Conservation (phyloP, 2,329 filamentous ascomycete species). For the Neonectria coccinea region DNA sequence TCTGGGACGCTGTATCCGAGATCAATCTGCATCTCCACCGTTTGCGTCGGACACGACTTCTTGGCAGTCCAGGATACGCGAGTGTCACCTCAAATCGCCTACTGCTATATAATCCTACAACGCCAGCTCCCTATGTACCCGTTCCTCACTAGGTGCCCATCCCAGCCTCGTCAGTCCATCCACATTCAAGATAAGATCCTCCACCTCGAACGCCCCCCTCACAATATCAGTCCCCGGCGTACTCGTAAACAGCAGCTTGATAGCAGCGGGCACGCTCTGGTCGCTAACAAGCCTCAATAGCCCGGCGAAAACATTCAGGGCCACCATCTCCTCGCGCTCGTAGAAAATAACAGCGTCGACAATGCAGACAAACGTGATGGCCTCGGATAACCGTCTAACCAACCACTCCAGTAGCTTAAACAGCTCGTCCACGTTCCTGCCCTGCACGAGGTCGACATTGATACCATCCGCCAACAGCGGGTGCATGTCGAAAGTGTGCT, state of each 20-base stretch:
- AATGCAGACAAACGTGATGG: conserved; percentile 5
- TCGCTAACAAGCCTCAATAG: conserved; percentile 3
- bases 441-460: neutral
- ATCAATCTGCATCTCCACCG: neutral
- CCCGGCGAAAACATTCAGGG: neutral
- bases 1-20: neutral
- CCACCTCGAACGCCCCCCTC: conserved; percentile 27
- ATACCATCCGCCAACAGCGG: neutral
- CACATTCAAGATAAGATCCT: conserved; percentile 30
- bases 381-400: neutral
- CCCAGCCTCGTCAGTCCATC: conserved; percentile 24
- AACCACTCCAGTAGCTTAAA: conserved; percentile 2
- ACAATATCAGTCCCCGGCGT: conserved; percentile 22
- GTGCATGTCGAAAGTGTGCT: conserved; percentile 21
- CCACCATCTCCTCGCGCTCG: conserved; percentile 10
- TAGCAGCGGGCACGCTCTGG: neutral
- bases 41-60: neutral
- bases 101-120: too few relatives aligned
- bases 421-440: neutral
- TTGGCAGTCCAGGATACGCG: neutral
- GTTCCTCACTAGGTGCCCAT: conserved; percentile 20
- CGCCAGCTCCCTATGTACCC: conserved; percentile 4
- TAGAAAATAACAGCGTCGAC: conserved; percentile 3
- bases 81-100: too few relatives aligned
- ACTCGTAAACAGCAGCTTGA: conserved; percentile 36